phyloP scores from a whole-genome alignment of 306 rosid species.

The Albizia julibrissin region DNA sequence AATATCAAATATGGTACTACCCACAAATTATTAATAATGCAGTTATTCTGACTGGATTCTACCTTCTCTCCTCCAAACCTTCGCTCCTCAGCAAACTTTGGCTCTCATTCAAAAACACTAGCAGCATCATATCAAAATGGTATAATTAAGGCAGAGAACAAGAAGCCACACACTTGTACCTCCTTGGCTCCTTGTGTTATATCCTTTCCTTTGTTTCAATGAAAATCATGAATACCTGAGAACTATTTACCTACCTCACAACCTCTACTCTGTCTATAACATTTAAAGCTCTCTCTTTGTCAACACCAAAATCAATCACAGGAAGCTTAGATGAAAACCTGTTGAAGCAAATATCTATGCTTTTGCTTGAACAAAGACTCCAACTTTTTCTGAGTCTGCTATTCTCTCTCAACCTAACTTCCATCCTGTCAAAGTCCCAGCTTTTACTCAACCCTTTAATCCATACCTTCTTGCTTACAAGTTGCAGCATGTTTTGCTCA shows the following conservation, averaged over 20 bases:
- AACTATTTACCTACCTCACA: slow-evolving; percentile 38
- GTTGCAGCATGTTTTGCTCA: slow-evolving; percentile 59
- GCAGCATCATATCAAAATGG: not conserved
- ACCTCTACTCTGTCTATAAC: slow-evolving; percentile 58
- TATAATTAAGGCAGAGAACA: too few species aligned
- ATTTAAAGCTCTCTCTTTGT: slow-evolving; percentile 62
- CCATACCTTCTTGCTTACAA: slow-evolving; percentile 41
- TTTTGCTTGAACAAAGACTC: slow-evolving; percentile 52
- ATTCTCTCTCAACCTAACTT: slow-evolving; percentile 35
- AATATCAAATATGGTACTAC: not conserved
- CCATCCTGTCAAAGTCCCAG: slow-evolving; percentile 52
- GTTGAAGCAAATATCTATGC: slow-evolving; percentile 41
- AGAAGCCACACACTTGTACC: not conserved
- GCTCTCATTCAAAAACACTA: not conserved
- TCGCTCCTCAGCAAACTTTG: too few species aligned
- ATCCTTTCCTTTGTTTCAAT: slow-evolving; percentile 5
- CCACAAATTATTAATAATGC: not conserved
- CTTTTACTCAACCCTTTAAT: slow-evolving; percentile 60
- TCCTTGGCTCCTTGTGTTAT: not conserved
- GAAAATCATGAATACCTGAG: not conserved
- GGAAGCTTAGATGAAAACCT: slow-evolving; percentile 59
- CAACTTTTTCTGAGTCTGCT: slow-evolving; percentile 49
- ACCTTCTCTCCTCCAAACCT: not conserved
- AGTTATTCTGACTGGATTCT: not conserved
- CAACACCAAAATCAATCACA: slow-evolving; percentile 50